Evolutionary conservation across 441 rosid species (phyloP), one percentile per base, ranked within the genome.

Genomic region (Corymbia citriodora): DNA sequence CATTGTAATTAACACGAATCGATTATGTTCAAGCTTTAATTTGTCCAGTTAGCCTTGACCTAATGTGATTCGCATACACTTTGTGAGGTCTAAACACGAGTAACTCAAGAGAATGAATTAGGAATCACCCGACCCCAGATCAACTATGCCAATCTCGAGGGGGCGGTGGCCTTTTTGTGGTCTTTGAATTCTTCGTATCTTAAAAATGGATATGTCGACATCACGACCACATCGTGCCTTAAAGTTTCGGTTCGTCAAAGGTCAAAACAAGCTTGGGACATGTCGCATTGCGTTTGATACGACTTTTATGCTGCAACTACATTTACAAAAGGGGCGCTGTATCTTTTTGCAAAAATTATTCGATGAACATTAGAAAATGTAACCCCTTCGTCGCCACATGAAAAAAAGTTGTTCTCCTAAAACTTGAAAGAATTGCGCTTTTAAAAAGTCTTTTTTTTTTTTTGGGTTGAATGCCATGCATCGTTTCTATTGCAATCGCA

Each of bases 41-140:
- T 5, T 17, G 21, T 8, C 10, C 5, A 3, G 2, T 2, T 15
- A 8, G 19, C 19, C 74, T 65, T 65, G 10, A 4, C 19, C 33
- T 5, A 65, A 9, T 14, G 0, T n/a, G 36, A 10, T 2, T 65
- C 16, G 7, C 8, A 31, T 29, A 2, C 14, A 25, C 4, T 13
- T 63, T 13, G 14, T 3, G 9, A 29, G 2, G 1, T 63, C 0
- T 63, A 15, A 13, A 63, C n/a, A 29, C 3, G 0, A 13, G 3
- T 1, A 29, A 63, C 0, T 63, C 70, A 63, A 29, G 29, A 29
- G 8, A 15, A 63, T 3, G 70, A 29, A 17, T 13, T 27, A 63
- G 70, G 29, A 63, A 63, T 63, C 70, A 13, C 17, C 54, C 54
- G 5, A 21, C 27, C 23, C 5, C 48, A 9, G 10, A 70, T 23